Percentiles rank a stretch among this genome's conserved stretches.
These are phyloP conservation scores for Hypoxylon sp. DNA, from an alignment of 2,329 filamentous ascomycete genomes.

Conservation along the genomic window DNA sequence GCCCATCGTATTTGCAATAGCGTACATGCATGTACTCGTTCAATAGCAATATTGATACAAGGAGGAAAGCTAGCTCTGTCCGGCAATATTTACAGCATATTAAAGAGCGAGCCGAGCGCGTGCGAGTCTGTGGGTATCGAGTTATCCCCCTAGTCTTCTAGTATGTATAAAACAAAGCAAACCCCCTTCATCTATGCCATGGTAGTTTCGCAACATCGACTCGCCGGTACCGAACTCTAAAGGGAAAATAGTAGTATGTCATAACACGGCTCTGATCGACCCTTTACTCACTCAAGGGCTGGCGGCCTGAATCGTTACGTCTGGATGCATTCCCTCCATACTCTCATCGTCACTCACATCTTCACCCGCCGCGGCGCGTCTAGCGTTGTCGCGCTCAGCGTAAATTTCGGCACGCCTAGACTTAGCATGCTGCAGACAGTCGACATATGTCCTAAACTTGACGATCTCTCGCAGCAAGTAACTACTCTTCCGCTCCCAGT, in stretches of 20 bases:
- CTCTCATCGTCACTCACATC: slow-evolving; percentile 59
- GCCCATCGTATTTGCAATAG: slow-evolving; percentile 1
- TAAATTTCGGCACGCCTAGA: slow-evolving; percentile 80
- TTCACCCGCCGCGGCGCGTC: slow-evolving; percentile 63
- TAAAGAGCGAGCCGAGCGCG: slow-evolving; percentile 22
- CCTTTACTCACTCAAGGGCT: neutral
- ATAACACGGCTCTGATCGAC: neutral
- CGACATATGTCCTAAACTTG: slow-evolving; percentile 96
- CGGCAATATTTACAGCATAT: slow-evolving; percentile 25
- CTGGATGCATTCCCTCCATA: slow-evolving; percentile 24
- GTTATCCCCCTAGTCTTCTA: slow-evolving; percentile 28
- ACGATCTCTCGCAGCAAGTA: slow-evolving; percentile 95
- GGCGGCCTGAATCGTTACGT: slow-evolving; percentile 35
- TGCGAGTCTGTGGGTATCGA: slow-evolving; percentile 38
- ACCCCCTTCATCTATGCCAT: slow-evolving; percentile 6
- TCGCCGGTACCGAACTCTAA: slow-evolving; percentile 17
- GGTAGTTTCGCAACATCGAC: slow-evolving; percentile 9
- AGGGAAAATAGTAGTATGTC: slow-evolving; percentile 7
- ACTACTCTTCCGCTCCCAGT: slow-evolving; percentile 96
- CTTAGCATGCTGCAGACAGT: slow-evolving; percentile 81
- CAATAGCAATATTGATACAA: slow-evolving; percentile 31
- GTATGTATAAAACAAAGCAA: slow-evolving; percentile 37
- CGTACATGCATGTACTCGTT: slow-evolving; percentile 10
- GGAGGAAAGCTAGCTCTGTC: slow-evolving; percentile 11
- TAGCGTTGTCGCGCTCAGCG: slow-evolving; percentile 67